A percentile compares a stretch with the other conserved stretches of the same genome.
These are phyloP conservation scores for Gaeumannomyces tritici DNA, from an alignment of 2,329 filamentous ascomycete species.

Conservation along the genomic window DNA sequence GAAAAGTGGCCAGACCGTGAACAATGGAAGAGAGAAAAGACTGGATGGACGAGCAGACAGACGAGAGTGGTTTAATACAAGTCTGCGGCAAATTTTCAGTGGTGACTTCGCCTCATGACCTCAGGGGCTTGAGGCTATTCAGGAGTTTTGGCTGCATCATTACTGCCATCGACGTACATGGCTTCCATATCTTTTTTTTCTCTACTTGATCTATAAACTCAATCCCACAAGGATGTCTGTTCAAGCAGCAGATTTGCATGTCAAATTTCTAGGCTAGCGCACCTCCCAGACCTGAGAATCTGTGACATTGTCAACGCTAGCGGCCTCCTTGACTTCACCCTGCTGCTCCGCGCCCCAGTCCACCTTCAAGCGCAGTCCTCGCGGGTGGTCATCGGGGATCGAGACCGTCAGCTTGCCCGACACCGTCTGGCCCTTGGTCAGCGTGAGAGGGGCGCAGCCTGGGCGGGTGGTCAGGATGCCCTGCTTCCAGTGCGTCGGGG, in stretches of 20 bases:
- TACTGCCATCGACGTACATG: no score
- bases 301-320: neutral
- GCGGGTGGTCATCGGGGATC: conserved; percentile 59
- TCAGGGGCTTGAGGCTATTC: neutral
- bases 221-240: neutral
- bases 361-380: conserved; percentile 55
- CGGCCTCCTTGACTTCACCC: neutral
- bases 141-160: neutral
- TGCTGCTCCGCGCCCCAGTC: conserved; percentile 41
- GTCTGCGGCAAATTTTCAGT: no score
- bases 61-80: neutral
- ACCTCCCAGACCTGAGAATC: neutral
- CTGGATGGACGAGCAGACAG: neutral
- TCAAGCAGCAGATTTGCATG: neutral
- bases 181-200: neutral
- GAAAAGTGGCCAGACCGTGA: neutral
- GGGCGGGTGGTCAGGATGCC: conserved; percentile 63
- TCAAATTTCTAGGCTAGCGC: neutral
- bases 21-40: neutral
- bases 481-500: conserved; percentile 86
- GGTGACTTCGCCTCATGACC: neutral
- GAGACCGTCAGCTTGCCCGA: conserved; percentile 61
- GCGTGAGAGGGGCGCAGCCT: conserved; percentile 32
- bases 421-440: conserved; percentile 48
- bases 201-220: neutral